Evolutionary conservation across 1,139 yeast genomes (phyloP).

Genomic region (Wickerhamomyces sp.): DNA sequence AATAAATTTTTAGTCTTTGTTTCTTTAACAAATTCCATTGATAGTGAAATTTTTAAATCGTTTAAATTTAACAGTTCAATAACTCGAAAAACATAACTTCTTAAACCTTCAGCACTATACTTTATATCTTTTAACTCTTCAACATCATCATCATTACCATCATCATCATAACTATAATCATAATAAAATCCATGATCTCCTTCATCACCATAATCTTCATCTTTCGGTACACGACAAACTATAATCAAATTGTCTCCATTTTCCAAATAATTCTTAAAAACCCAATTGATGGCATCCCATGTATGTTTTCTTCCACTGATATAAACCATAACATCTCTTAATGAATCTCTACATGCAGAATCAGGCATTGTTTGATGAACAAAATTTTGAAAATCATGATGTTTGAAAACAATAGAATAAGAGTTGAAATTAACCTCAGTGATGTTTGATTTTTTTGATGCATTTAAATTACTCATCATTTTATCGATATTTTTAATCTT

Average conservation of each 20-base stretch:
- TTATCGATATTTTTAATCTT: slow-evolving; percentile 17
- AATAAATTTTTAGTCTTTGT: slow-evolving; percentile 38
- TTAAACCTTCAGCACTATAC: slow-evolving; percentile 22
- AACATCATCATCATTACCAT: slow-evolving; percentile 12
- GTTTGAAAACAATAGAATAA: slow-evolving; percentile 15
- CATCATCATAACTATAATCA: slow-evolving; percentile 5
- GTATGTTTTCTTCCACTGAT: slow-evolving; percentile 62
- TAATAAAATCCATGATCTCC: slow-evolving; percentile 2
- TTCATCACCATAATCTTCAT: slow-evolving; percentile 5
- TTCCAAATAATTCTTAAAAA: slow-evolving; percentile 42
- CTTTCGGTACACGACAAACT: slow-evolving; percentile 34
- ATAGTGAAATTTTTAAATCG: slow-evolving; percentile 40
- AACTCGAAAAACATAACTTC: slow-evolving; percentile 13
- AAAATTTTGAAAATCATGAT: slow-evolving; percentile 10
- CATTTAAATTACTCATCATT: slow-evolving; percentile 10
- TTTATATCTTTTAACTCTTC: slow-evolving; percentile 12
- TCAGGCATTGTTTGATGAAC: slow-evolving; percentile 4
- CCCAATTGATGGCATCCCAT: slow-evolving; percentile 71
- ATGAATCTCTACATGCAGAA: slow-evolving; percentile 12
- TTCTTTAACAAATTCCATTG: slow-evolving; percentile 47
- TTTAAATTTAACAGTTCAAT: slow-evolving; percentile 10
- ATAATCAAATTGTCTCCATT: slow-evolving; percentile 65
- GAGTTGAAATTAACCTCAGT: slow-evolving; percentile 12
- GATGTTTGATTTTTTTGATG: slow-evolving; percentile 12
- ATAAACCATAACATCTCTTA: slow-evolving; percentile 51